Conservation (phyloP, 345 rosid species). For the Bruguiera sexangula region DNA sequence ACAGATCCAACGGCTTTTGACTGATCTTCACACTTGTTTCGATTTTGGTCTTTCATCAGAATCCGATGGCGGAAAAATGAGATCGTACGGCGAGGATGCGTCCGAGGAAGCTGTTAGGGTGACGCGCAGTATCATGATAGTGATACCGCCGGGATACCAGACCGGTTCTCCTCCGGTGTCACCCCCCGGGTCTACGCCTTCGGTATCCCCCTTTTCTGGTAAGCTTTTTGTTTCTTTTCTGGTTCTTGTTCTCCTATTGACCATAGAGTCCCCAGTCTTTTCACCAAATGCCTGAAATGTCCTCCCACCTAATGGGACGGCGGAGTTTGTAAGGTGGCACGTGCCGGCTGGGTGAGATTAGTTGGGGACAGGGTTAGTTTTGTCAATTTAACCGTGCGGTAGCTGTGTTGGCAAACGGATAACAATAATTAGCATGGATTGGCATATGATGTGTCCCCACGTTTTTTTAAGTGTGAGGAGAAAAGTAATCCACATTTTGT, state of each 20-base stretch:
- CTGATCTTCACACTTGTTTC: too few species aligned
- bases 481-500: too few species aligned
- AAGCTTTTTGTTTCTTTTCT: slow-evolving; percentile 17
- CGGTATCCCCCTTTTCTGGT: slow-evolving; percentile 89
- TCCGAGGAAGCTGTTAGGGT: slow-evolving; percentile 49
- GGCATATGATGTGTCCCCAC: too few species aligned
- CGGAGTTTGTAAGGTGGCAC: background rate
- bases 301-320: too few species aligned
- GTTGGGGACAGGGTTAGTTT: background rate
- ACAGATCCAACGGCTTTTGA: too few species aligned
- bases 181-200: slow-evolving; percentile 83
- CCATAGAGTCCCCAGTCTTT: too few species aligned
- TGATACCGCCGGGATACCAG: slow-evolving; percentile 85
- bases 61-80: slow-evolving; percentile 50
- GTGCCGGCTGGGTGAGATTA: slow-evolving; percentile 20
- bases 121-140: slow-evolving; percentile 81
- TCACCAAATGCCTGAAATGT: too few species aligned
- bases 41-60: slow-evolving; percentile 35
- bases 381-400: too few species aligned
- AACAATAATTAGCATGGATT: too few species aligned
- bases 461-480: too few species aligned
- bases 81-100: slow-evolving; percentile 50
- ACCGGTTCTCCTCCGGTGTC: slow-evolving; percentile 71
- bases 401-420: too few species aligned
- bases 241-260: too few species aligned